These are phyloP conservation scores for Populus tremula DNA, from an alignment of 345 rosid genomes.

Conservation along the genomic window DNA sequence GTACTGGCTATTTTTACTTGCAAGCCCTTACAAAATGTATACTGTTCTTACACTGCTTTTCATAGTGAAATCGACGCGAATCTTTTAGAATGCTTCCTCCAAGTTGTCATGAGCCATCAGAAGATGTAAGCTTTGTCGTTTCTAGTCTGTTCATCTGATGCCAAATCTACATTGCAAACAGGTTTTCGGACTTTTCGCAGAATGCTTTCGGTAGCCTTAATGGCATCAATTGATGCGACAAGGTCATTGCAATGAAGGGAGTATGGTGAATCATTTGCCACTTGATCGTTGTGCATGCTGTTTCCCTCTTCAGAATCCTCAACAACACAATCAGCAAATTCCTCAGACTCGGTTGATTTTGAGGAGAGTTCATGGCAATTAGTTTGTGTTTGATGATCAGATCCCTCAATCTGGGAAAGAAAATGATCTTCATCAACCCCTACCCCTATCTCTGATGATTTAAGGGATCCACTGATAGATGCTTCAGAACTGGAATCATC, in stretches of 20 bases:
- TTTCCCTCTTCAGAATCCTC: slow-evolving; percentile 30
- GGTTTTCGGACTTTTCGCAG: neutral
- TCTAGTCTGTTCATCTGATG: slow-evolving; percentile 8
- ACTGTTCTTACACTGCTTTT: neutral
- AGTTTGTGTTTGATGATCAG: neutral
- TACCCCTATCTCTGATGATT: slow-evolving; percentile 15
- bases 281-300: neutral
- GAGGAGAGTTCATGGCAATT: slow-evolving; percentile 9
- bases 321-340: slow-evolving; percentile 14
- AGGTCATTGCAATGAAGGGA: neutral
- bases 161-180: neutral
- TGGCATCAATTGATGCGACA: neutral
- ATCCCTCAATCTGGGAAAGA: slow-evolving; percentile 11
- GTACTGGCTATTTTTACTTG: neutral
- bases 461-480: slow-evolving; percentile 23
- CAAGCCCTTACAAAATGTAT: neutral
- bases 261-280: neutral
- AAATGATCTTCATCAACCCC: slow-evolving; percentile 14
- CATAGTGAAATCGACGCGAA: neutral
- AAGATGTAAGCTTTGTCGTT: slow-evolving; percentile 4
- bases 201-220: neutral
- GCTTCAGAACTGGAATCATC: slow-evolving; percentile 20
- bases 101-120: neutral
- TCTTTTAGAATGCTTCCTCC: neutral
- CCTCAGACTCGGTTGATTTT: slow-evolving; percentile 1